Conservation (phyloP, 768 basidiomycete species). For the Boletus fagicola region DNA sequence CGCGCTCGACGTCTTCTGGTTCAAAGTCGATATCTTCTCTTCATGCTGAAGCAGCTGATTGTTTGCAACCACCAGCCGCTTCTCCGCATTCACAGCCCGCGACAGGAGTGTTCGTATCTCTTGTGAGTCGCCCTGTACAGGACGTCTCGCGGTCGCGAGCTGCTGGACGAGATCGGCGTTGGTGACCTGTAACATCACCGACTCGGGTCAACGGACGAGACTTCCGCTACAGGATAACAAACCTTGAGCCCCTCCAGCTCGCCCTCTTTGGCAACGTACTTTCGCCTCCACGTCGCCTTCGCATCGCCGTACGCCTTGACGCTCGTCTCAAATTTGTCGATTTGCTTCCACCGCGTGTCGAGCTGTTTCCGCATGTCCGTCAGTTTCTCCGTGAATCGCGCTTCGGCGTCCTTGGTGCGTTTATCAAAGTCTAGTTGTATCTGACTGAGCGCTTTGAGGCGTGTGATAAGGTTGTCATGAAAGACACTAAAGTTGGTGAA, state of each 20-base stretch:
- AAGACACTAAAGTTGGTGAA: constrained; percentile 93
- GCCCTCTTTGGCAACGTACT: constrained; percentile 80
- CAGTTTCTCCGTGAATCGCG: constrained; percentile 68
- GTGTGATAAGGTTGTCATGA: constrained; percentile 88
- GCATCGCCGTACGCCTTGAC: constrained; percentile 79
- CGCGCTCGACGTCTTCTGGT: constrained; percentile 65
- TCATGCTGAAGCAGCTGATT: constrained; percentile 84
- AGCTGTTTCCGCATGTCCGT: constrained; percentile 81
- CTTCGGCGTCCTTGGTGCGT: constrained; percentile 76
- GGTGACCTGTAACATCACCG: constrained; percentile 47
- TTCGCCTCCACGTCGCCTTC: constrained; percentile 81
- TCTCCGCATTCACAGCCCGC: constrained; percentile 81
- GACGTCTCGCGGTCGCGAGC: constrained; percentile 58
- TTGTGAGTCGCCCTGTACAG: constrained; percentile 57
- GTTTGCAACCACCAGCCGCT: constrained; percentile 78
- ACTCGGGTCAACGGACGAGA: not conserved
- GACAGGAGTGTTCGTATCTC: constrained; percentile 70
- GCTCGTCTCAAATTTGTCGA: constrained; percentile 88
- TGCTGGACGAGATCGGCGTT: constrained; percentile 75
- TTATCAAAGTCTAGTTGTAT: constrained; percentile 88
- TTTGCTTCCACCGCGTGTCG: constrained; percentile 84
- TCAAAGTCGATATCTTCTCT: constrained; percentile 75
- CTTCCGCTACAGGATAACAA: not conserved
- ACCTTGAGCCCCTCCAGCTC: constrained; percentile 89
- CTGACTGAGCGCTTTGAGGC: constrained; percentile 80